A percentile compares a stretch with the other conserved stretches of the same genome.
These are phyloP conservation scores for Aspergillus neotritici DNA, from an alignment of 2,329 filamentous ascomycete genomes.

Conservation along the genomic window DNA sequence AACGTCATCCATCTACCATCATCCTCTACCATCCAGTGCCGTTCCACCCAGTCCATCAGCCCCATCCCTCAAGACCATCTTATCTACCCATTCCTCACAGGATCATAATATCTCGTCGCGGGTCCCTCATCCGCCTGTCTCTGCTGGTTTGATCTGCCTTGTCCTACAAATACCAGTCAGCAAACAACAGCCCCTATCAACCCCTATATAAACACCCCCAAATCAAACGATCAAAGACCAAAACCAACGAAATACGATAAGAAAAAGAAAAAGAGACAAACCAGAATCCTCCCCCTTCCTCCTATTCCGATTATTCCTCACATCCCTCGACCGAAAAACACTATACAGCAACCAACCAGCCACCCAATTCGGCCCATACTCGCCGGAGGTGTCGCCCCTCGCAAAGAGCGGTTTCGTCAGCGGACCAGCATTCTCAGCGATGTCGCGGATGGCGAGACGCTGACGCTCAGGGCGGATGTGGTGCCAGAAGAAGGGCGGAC, in stretches of 20 bases:
- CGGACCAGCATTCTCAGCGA: conserved; percentile 37
- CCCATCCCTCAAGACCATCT: background rate
- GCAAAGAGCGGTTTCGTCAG: conserved; percentile 38
- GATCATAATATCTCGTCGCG: conserved; percentile 38
- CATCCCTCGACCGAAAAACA: conserved; percentile 44
- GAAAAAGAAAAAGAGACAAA: conserved; percentile 12
- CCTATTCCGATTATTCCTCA: conserved; percentile 43
- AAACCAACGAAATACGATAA: conserved; percentile 2
- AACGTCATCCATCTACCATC: too few relatives aligned
- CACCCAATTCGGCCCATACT: conserved; percentile 45
- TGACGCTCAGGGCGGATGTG: conserved; percentile 41
- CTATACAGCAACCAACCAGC: conserved; percentile 44
- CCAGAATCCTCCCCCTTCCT: conserved; percentile 29
- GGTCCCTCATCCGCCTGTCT: conserved; percentile 22
- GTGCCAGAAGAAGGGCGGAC: conserved; percentile 44
- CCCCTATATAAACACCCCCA: conserved; percentile 4
- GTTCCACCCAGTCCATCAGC: too few relatives aligned
- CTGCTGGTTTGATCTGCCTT: conserved; percentile 18
- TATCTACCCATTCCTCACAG: conserved; percentile 32
- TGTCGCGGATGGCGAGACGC: conserved; percentile 39
- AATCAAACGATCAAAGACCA: background rate
- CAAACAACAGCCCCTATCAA: too few relatives aligned
- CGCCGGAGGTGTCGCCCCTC: conserved; percentile 36
- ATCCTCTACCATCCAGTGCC: too few relatives aligned
- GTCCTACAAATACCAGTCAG: conserved; percentile 12